Evolutionary conservation across 1,139 yeast genomes (phyloP), one percentile per base, ranked within the genome.

Genomic region (Yamadazyma aaseri): DNA sequence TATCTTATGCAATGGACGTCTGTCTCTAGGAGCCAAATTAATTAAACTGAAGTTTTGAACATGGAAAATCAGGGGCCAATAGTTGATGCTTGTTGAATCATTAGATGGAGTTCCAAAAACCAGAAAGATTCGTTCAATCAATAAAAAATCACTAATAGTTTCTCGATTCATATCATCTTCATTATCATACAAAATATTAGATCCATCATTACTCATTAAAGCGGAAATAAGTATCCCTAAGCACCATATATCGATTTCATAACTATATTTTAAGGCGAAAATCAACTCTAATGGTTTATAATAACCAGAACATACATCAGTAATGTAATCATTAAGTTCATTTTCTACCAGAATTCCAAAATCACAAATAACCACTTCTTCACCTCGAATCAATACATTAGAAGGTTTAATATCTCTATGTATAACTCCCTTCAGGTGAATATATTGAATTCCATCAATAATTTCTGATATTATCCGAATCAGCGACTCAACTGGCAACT

Each of bases 401-500:
- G 78, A 78, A 0, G 95, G 95, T 56, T 90, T 90, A 35, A 90
- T 60, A 55, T 90, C 97, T 30, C 97, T 71, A 53, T 90, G 97
- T 11, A 90, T 87, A n/a, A 90, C 72, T 0, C 80, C 80, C 0
- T 54, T 44, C 39, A 81, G 28, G 34, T 64, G 71, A 14, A 65
- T 38, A 36, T 51, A 60, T 21, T 32, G 28, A 11, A 64, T 45
- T 1, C 57, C 56, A 11, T 36, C 41, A 7, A 50, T 41, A 20
- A 64, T 34, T 14, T 50, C 48, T 11, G 22, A 26, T 1, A 63
- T 29, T n/a, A 60, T 56, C 3, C 28, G 25, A 7, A 38, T 40
- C 8, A 50, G 47, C 14, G 43, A 28, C 1, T 40, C 42, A 8
- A 32, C 32, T 1, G 54, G 56, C 22, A 54, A 31, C 23, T 39